Conservation (phyloP, 305 asterid genomes). For the Ruellia speciosa region DNA sequence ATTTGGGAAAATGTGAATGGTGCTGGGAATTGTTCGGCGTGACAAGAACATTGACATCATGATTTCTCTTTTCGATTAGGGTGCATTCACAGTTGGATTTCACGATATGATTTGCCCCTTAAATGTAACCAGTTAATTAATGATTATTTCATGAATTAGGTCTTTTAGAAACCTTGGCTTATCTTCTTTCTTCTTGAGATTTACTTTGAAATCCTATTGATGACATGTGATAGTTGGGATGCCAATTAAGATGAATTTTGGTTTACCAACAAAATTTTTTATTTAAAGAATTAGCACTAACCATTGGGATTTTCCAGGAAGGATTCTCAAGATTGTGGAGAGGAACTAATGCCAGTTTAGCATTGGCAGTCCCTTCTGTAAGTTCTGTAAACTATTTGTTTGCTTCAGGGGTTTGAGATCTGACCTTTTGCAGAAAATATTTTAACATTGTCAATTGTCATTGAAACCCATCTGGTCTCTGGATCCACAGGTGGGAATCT, state of each 20-base stretch:
- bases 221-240: not conserved
- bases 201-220: too few species aligned
- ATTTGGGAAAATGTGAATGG: not conserved
- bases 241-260: not conserved
- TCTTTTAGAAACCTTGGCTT: too few species aligned
- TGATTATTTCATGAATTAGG: too few species aligned
- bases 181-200: too few species aligned
- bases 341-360: conserved; percentile 83
- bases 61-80: not conserved
- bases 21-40: not conserved
- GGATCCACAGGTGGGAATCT: conserved; percentile 63
- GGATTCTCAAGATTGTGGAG: conserved; percentile 72
- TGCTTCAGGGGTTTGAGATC: not conserved
- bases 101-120: not conserved
- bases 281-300: conserved; percentile 7
- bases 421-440: not conserved
- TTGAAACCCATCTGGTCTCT: not conserved
- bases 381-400: conserved; percentile 14
- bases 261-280: not conserved
- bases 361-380: conserved; percentile 75
- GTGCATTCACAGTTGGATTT: not conserved
- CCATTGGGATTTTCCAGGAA: conserved; percentile 43
- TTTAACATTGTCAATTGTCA: not conserved
- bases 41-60: conserved; percentile 1
- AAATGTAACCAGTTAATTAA: too few species aligned